Percentiles rank a stretch among this genome's conserved stretches.
These are phyloP conservation scores for Corymbia citriodora DNA, from an alignment of 441 rosid genomes.

Conservation along the genomic window DNA sequence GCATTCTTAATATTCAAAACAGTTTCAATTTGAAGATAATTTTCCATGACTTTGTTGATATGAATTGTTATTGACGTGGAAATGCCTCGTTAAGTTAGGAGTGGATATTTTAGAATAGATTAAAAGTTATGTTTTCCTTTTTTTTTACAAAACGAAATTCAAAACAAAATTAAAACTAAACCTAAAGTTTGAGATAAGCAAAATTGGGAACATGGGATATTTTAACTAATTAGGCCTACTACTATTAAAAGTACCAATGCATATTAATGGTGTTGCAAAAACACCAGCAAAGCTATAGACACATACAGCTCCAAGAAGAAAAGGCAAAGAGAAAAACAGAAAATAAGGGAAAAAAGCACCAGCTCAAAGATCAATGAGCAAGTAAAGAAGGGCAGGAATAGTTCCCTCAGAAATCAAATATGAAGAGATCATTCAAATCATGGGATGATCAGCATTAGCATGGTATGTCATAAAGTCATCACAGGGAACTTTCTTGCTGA, in stretches of 20 bases:
- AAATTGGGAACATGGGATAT: no score
- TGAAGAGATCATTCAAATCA: background rate
- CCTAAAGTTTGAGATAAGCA: background rate
- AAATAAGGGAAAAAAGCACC: background rate
- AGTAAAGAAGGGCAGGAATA: background rate
- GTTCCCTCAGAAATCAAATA: background rate
- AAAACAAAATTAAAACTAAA: no score
- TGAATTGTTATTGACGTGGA: background rate
- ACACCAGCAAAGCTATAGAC: background rate
- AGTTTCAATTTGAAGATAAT: background rate
- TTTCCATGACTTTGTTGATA: background rate
- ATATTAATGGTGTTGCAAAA: background rate
- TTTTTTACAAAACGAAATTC: no score
- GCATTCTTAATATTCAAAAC: background rate
- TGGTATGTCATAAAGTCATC: background rate
- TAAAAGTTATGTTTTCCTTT: no score
- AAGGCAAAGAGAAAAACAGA: background rate
- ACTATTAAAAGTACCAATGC: background rate
- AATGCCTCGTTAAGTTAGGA: background rate
- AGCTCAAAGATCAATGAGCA: background rate
- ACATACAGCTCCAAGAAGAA: background rate
- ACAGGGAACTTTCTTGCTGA: background rate
- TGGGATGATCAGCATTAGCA: background rate
- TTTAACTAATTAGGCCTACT: no score
- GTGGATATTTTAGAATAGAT: accelerated